A percentile compares a stretch with the other conserved stretches of the same genome.
phyloP scores from a whole-genome alignment of 345 rosid genomes.

The Camelina laxa region DNA sequence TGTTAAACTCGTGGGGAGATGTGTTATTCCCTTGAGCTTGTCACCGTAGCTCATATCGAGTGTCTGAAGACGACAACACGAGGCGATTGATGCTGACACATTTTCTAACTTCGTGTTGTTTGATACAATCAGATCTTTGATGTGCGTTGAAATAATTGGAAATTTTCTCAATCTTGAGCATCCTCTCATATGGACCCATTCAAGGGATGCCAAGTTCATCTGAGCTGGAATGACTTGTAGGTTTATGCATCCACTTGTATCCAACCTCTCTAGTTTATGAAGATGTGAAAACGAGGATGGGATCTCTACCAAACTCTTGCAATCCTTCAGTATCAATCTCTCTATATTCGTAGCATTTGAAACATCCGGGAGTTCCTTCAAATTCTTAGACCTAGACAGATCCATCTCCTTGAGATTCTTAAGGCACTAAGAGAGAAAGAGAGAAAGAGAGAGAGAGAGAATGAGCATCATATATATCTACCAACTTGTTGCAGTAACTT shows the following conservation, averaged over 20 bases:
- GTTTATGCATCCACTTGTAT: background rate
- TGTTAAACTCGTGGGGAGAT: background rate
- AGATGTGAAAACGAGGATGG: background rate
- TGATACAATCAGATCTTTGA: background rate
- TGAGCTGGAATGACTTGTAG: background rate
- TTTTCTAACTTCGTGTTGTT: background rate
- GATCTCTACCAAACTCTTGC: background rate
- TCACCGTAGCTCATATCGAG: background rate
- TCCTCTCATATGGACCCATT: rapidly evolving
- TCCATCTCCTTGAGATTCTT: background rate
- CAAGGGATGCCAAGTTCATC: background rate
- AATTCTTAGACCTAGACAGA: background rate
- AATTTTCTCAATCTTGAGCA: background rate
- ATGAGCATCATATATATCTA: no score
- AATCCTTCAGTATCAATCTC: background rate
- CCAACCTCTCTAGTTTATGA: background rate
- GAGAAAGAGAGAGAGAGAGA: background rate
- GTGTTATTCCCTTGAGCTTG: background rate
- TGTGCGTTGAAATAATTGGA: background rate
- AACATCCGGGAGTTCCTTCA: background rate
- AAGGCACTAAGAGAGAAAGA: background rate
- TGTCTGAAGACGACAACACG: background rate
- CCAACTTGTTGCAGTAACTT: no score
- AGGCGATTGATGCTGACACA: background rate
- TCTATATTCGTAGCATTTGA: background rate